phyloP scores from a whole-genome alignment of 257 asterid genomes.

The Penstemon newberryi region DNA sequence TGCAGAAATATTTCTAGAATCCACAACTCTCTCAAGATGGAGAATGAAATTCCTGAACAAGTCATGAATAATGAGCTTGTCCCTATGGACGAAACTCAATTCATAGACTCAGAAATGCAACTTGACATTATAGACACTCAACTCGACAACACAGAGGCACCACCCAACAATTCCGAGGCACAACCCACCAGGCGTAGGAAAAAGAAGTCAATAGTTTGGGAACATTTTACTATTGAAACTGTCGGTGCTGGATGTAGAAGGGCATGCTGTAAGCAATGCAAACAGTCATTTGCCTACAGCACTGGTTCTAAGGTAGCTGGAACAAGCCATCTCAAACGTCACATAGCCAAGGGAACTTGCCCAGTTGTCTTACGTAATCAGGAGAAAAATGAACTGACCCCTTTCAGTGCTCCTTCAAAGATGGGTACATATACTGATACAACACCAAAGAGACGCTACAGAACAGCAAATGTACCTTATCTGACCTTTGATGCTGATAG shows the following conservation, averaged over 20 bases:
- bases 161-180: constrained; percentile 32
- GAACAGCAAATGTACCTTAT: constrained; percentile 59
- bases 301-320: constrained; percentile 96
- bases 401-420: constrained; percentile 77
- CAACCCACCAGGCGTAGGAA: constrained; percentile 63
- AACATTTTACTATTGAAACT: constrained; percentile 86
- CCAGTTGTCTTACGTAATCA: constrained; percentile 73
- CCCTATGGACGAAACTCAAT: constrained; percentile 49
- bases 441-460: constrained; percentile 67
- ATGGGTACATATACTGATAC: constrained; percentile 43
- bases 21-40: constrained; percentile 33
- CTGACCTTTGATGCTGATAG: constrained; percentile 76
- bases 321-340: constrained; percentile 97
- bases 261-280: constrained; percentile 95
- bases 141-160: constrained; percentile 28
- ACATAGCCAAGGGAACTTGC: constrained; percentile 89
- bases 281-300: constrained; percentile 96
- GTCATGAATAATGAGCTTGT: constrained; percentile 54
- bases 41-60: constrained; percentile 39
- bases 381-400: constrained; percentile 50
- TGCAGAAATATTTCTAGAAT: constrained; percentile 25
- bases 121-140: constrained; percentile 44
- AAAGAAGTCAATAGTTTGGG: constrained; percentile 97
- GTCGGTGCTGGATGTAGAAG: constrained; percentile 75
- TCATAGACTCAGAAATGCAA: constrained; percentile 46